These are phyloP conservation scores for Raddia distichophylla DNA, from an alignment of 176 grass and related monocot genomes.

Conservation along the genomic window DNA sequence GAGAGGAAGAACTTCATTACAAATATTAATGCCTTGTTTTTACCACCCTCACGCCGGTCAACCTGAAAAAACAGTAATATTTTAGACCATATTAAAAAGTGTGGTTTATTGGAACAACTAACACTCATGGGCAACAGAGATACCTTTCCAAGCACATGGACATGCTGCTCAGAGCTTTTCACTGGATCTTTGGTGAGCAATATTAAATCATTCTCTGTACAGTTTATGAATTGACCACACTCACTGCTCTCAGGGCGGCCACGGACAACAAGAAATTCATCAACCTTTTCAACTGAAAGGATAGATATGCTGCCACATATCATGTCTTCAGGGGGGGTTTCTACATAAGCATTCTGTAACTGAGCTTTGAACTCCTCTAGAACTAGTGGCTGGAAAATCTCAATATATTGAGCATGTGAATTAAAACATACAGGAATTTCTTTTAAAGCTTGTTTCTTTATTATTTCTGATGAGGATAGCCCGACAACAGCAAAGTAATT, in stretches of 20 bases:
- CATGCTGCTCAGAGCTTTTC: slow-evolving; percentile 60
- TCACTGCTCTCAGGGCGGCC: slow-evolving; percentile 69
- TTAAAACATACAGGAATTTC: slow-evolving; percentile 81
- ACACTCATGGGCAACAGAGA: slow-evolving; percentile 39
- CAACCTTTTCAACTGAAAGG: slow-evolving; percentile 90
- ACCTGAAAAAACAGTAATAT: slow-evolving; percentile 60
- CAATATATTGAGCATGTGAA: slow-evolving; percentile 79
- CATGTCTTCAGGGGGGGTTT: slow-evolving; percentile 79
- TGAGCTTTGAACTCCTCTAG: slow-evolving; percentile 97
- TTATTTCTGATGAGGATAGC: slow-evolving; percentile 53
- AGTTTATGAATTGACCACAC: slow-evolving; percentile 59
- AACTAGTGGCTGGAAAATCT: slow-evolving; percentile 96
- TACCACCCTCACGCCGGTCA: slow-evolving; percentile 78
- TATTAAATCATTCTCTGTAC: slow-evolving; percentile 88
- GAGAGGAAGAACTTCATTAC: slow-evolving; percentile 75
- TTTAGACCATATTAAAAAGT: slow-evolving; percentile 26
- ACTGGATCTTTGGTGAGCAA: slow-evolving; percentile 82
- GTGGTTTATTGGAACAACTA: slow-evolving; percentile 24
- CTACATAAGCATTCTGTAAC: slow-evolving; percentile 72
- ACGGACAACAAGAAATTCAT: slow-evolving; percentile 90
- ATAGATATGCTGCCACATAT: slow-evolving; percentile 66
- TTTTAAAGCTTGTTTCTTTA: slow-evolving; percentile 61
- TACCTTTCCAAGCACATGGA: slow-evolving; percentile 95
- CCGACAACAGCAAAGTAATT: slow-evolving; percentile 82
- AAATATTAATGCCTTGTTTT: slow-evolving; percentile 68